Base-by-base conservation (phyloP, 345 rosid genomes). In the Salix dunnii region DNA sequence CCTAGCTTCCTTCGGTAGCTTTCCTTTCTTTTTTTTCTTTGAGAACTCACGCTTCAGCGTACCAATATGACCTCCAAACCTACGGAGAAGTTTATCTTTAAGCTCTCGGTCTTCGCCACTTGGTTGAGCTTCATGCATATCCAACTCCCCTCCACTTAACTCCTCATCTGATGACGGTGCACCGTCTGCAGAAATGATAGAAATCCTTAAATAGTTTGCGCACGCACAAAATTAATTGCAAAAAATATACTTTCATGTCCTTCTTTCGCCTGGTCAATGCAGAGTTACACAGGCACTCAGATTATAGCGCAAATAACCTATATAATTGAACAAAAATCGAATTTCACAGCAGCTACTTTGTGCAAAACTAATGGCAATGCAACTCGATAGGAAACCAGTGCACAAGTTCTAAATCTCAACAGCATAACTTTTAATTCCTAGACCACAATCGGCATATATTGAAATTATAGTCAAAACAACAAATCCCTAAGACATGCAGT, bases 131-230 rank as follows among this genome's bases (percentile, higher is more conserved):
- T 77, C 84, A 17, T 65, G 78, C 16, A 6, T 55, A 33, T 82
- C 84, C 25, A 67, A 5, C 36, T 82, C 84, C 21, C 84, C 84
- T 61, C 86, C 93, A 64, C 93, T 88, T 5, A 80, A 60, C 35
- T 90, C 94, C 77, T 89, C 97, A 5, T 89, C 97, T 3, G 97
- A 90, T 23, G 97, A 89, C 53, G 49, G 76, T 14, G 77, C 90
- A 55, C 88, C 90, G 70, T 89, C 94, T 89, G 80, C 7, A 76
- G 71, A 68, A 20, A 75, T 33, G 5, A 74, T 16, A 18, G 13
- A 70, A 48, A 14, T 48, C 31, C 35, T 48, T 17, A 2, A 70
- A 48, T 25, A 0, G 73, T 48, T 10, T 48, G 17, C 3, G 3
- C 69, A n/a, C 40, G 30, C 49, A n/a, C 43, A 11, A 12, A n/a